Percentiles rank a stretch among this genome's conserved stretches.
Evolutionary conservation across 2,329 filamentous ascomycete genomes (phyloP).

Genomic region (Pestalotiopsis sp.): DNA sequence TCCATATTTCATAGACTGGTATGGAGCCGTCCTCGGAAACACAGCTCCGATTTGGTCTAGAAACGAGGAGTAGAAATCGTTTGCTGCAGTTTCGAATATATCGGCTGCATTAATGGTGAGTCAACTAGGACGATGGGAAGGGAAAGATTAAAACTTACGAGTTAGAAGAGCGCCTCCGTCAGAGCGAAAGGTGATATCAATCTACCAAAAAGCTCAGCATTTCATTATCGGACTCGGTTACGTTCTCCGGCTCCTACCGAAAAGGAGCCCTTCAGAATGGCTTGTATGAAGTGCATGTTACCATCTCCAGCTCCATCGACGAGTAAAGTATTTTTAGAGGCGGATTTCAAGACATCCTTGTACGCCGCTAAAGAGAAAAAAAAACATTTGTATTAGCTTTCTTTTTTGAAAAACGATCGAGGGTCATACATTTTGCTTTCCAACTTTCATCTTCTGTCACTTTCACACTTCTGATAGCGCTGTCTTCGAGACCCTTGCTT

Average conservation of each 20-base stretch:
- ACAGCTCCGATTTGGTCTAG: constrained; percentile 38
- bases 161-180: neutral
- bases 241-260: neutral
- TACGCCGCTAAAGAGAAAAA: constrained; percentile 58
- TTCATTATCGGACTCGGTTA: neutral
- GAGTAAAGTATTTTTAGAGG: constrained; percentile 60
- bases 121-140: neutral
- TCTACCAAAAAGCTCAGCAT: neutral
- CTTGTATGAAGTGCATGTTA: constrained; percentile 68
- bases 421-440: constrained; percentile 61
- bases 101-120: neutral
- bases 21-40: constrained; percentile 74
- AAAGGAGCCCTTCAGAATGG: constrained; percentile 66
- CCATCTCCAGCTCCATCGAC: constrained; percentile 57
- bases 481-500: constrained; percentile 24
- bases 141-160: neutral
- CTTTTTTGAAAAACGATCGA: neutral
- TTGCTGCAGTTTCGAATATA: neutral
- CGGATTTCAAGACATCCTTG: constrained; percentile 59
- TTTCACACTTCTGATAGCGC: constrained; percentile 58
- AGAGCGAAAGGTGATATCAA: neutral
- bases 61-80: neutral
- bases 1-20: constrained; percentile 69
- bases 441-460: constrained; percentile 64
- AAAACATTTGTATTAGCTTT: constrained; percentile 19